These are phyloP conservation scores for Rhexocercosporidium sp. DNA, from an alignment of 2,329 filamentous ascomycete species.

Conservation along the genomic window DNA sequence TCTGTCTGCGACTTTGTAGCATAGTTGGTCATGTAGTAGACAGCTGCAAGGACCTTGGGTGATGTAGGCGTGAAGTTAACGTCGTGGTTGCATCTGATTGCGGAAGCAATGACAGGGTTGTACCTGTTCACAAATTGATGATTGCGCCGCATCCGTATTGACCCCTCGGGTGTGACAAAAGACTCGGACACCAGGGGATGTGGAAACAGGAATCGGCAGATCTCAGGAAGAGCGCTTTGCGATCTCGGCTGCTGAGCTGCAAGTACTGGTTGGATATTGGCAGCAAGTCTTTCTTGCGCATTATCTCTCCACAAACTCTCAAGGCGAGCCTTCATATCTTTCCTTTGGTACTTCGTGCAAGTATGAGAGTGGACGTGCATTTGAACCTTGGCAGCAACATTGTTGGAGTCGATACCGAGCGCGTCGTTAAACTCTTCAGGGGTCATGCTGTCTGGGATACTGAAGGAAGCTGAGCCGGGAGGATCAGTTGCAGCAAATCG, in stretches of 20 bases:
- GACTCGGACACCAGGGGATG: neutral
- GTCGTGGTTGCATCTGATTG: neutral
- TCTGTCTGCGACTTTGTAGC: neutral
- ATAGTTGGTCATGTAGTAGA: neutral
- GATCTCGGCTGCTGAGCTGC: neutral
- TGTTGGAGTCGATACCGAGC: neutral
- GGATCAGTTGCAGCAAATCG: neutral
- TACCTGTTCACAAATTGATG: neutral
- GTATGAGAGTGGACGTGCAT: neutral
- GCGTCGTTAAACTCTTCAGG: neutral
- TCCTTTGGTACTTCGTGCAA: neutral
- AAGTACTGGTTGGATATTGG: too few relatives aligned
- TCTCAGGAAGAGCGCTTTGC: neutral
- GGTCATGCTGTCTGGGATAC: neutral
- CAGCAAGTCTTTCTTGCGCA: neutral
- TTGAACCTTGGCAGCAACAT: neutral
- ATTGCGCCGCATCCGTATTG: neutral
- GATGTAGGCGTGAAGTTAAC: neutral
- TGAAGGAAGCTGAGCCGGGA: neutral
- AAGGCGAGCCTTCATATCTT: neutral
- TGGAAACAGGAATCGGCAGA: neutral
- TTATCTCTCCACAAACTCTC: neutral
- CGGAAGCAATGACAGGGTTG: neutral
- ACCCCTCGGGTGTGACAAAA: neutral
- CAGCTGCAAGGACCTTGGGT: neutral